Conservation (phyloP, 2,329 filamentous ascomycete species). For the Sporothrix luriei region DNA sequence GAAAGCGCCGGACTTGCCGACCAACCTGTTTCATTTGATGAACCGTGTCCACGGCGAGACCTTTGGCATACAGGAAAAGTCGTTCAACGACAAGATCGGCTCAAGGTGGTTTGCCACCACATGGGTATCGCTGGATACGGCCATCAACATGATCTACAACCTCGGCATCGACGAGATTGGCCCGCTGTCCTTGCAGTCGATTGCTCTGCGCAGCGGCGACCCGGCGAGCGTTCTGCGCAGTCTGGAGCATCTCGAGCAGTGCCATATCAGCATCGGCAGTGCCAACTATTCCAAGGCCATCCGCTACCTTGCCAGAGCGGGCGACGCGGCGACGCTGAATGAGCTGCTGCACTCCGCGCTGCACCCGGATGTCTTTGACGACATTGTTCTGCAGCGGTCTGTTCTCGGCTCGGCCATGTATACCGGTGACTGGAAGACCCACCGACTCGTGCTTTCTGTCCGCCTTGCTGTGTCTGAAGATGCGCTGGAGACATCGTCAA, state of each 20-base stretch:
- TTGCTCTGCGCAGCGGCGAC: slow-evolving; percentile 66
- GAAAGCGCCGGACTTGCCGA: slow-evolving; percentile 26
- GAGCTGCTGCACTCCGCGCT: slow-evolving; percentile 54
- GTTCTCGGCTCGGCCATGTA: slow-evolving; percentile 45
- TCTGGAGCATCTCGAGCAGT: slow-evolving; percentile 61
- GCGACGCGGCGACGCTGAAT: slow-evolving; percentile 54
- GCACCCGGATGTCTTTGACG: slow-evolving; percentile 60
- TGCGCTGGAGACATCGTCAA: slow-evolving; percentile 41
- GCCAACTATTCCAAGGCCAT: slow-evolving; percentile 69
- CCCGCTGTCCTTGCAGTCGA: slow-evolving; percentile 73
- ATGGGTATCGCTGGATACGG: slow-evolving; percentile 71
- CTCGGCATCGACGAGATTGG: slow-evolving; percentile 74
- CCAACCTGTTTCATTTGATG: slow-evolving; percentile 32
- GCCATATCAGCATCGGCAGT: slow-evolving; percentile 64
- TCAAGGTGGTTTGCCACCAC: slow-evolving; percentile 77
- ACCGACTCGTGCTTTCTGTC: slow-evolving; percentile 51
- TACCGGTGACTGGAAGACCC: slow-evolving; percentile 48
- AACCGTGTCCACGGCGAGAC: slow-evolving; percentile 47
- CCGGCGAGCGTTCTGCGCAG: slow-evolving; percentile 59
- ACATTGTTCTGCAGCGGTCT: slow-evolving; percentile 47
- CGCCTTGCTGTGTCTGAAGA: slow-evolving; percentile 44
- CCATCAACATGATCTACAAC: slow-evolving; percentile 69
- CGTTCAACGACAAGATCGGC: slow-evolving; percentile 68
- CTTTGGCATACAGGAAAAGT: slow-evolving; percentile 49
- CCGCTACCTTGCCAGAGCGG: slow-evolving; percentile 61